Evolutionary conservation across 768 basidiomycete genomes (phyloP).

Genomic region (Auricularia cornea): DNA sequence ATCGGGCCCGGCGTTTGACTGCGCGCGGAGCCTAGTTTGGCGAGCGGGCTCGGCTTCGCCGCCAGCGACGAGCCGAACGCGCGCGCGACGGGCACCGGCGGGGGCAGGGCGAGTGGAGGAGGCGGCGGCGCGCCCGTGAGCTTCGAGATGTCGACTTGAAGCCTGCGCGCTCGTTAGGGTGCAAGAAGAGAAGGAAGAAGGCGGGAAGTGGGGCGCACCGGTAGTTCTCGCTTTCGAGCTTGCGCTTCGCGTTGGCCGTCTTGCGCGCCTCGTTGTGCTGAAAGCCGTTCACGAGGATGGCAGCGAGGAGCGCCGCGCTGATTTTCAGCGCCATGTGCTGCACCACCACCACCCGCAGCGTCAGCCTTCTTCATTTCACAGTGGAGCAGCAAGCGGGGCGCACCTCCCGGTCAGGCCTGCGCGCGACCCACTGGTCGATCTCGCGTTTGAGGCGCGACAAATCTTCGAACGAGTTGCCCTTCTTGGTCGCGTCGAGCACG

Average conservation of each 20-base stretch:
- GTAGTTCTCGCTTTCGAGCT: conserved; percentile 62
- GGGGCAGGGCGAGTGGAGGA: background rate
- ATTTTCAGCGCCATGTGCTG: conserved; percentile 63
- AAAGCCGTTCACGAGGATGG: conserved; percentile 74
- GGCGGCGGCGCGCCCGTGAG: background rate
- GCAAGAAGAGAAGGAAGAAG: background rate
- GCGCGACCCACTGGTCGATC: conserved; percentile 67
- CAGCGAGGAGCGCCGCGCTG: conserved; percentile 69
- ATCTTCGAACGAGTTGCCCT: conserved; percentile 85
- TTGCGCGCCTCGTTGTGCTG: conserved; percentile 72
- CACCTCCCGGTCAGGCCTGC: conserved; percentile 48
- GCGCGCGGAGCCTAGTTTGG: background rate
- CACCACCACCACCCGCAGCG: background rate
- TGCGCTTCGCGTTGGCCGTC: conserved; percentile 52
- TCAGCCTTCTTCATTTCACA: background rate
- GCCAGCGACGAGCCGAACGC: background rate
- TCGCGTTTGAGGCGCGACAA: conserved; percentile 70
- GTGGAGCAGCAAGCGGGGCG: conserved; percentile 7
- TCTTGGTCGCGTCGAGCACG: conserved; percentile 67
- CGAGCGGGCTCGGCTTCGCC: background rate
- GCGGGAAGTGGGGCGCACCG: conserved; percentile 40
- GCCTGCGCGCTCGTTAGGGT: background rate
- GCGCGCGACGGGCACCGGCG: background rate
- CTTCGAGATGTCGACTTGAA: background rate
- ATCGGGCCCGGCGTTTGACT: background rate